These are phyloP conservation scores for Talaromyces sp. DNA, from an alignment of 2,329 filamentous ascomycete species.

Conservation along the genomic window DNA sequence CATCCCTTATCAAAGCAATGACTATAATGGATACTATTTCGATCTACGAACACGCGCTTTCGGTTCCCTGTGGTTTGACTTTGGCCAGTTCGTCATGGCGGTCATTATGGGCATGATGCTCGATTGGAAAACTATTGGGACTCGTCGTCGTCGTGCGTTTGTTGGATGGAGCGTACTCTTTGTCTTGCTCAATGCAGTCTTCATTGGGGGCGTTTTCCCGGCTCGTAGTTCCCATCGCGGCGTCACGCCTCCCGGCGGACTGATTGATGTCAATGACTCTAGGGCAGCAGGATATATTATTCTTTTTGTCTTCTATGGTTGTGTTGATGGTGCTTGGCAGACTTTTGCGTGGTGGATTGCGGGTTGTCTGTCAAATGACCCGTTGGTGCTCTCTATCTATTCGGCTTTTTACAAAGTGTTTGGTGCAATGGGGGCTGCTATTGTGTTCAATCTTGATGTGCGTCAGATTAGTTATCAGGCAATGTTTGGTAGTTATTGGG, in stretches of 20 bases:
- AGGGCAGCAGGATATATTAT: constrained; percentile 19
- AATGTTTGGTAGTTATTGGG: constrained; percentile 25
- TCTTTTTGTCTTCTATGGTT: constrained; percentile 21
- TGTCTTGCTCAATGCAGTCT: constrained; percentile 23
- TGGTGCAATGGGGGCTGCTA: constrained; percentile 22
- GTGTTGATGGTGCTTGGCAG: constrained; percentile 22
- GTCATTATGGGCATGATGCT: constrained; percentile 21
- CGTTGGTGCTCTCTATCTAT: constrained; percentile 22
- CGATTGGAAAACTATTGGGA: constrained; percentile 21
- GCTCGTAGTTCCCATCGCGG: constrained; percentile 19
- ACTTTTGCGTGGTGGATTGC: constrained; percentile 24
- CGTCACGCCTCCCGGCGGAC: constrained; percentile 13
- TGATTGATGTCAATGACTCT: constrained; percentile 18
- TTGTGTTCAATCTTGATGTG: constrained; percentile 23
- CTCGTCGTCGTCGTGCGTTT: constrained; percentile 22
- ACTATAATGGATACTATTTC: constrained; percentile 24
- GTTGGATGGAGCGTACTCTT: constrained; percentile 21
- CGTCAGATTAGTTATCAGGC: constrained; percentile 19
- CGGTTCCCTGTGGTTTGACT: constrained; percentile 23
- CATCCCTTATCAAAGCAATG: constrained; percentile 25
- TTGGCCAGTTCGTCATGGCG: constrained; percentile 23
- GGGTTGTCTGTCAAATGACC: constrained; percentile 22
- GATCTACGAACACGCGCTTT: constrained; percentile 24
- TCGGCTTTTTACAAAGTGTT: constrained; percentile 24
- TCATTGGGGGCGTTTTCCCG: constrained; percentile 23